These are phyloP conservation scores for Hypoxylon crocopeplum DNA, from an alignment of 495 filamentous ascomycete species.

Conservation along the genomic window DNA sequence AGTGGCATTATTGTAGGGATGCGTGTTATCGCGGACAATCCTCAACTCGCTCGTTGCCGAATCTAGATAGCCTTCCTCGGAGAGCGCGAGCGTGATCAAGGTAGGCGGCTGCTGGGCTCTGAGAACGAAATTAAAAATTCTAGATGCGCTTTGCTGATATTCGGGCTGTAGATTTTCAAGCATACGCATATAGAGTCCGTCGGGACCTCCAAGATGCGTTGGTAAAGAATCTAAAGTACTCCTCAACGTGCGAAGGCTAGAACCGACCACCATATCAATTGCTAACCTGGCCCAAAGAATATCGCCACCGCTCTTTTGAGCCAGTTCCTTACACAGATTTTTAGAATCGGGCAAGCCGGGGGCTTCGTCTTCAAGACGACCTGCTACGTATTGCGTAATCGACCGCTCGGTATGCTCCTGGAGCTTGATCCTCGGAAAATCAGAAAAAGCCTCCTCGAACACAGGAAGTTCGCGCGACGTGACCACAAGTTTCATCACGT, in stretches of 20 bases:
- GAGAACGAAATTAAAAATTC: constrained; percentile 40
- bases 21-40: constrained; percentile 18
- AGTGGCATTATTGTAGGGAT: constrained; percentile 18
- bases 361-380: constrained; percentile 41
- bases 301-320: constrained; percentile 38
- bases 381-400: constrained; percentile 41
- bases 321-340: constrained; percentile 39
- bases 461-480: constrained; percentile 37
- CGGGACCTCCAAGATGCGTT: constrained; percentile 36
- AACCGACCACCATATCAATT: constrained; percentile 42
- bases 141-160: constrained; percentile 31
- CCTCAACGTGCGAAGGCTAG: constrained; percentile 35
- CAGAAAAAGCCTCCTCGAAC: constrained; percentile 37
- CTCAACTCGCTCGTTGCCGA: constrained; percentile 28
- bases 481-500: constrained; percentile 36
- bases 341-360: constrained; percentile 37
- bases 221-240: constrained; percentile 37
- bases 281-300: constrained; percentile 44
- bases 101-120: constrained; percentile 41
- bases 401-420: constrained; percentile 41
- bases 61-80: constrained; percentile 38
- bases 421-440: constrained; percentile 34
- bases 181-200: constrained; percentile 45
- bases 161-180: constrained; percentile 37
- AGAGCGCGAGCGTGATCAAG: constrained; percentile 38